Evolutionary conservation across 768 basidiomycete genomes (phyloP), one percentile per base, ranked within the genome.

Genomic region (Terana coerulea): DNA sequence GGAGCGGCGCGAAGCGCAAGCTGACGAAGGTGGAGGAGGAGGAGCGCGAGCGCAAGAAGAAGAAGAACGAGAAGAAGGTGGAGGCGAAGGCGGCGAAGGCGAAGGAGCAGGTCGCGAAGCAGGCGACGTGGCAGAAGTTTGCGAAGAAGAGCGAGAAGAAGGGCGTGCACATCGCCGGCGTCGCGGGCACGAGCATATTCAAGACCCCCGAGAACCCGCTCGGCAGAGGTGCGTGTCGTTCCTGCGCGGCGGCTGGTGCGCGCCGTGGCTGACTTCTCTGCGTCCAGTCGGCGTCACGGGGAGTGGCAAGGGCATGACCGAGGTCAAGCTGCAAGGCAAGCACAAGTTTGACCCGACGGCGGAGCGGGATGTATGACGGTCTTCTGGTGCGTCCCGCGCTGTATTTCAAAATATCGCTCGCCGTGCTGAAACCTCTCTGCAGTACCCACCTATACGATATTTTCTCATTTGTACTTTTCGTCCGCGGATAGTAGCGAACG

Each of bases 101-200:
- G 9, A 91, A 92, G 67, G 92, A 95, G 64, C 92, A 95, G 71
- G 75, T 71, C 28, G 75, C 74, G 56, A 91, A 92, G 70, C 91
- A 94, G 71, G 81, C 80, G 52, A 84, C 83, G 39, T 95, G 92
- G 92, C 91, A 94, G 72, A 91, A 91, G 72, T 95, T 95, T 73
- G 84, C 92, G 19, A 95, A 94, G 75, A 95, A 95, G 72, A 81
- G 84, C 25, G 89, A 92, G 68, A 92, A 87, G 78, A 95, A 95
- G 69, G 92, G 92, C 8, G 82, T 92, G 28, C 84, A 88, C 65
- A 94, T 95, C 52, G 92, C 92, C 25, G 92, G 92, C 22, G 79
- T 91, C 29, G 71, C 86, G 26, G 93, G 93, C 24, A 92, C 87
- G 56, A 93, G 90, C 61, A 94, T 94, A 57, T 95, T 95, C 77